Evolutionary conservation across 768 basidiomycete species (phyloP), one percentile per base, ranked within the genome.

Genomic region (Pilatotrama ljubarskyi): DNA sequence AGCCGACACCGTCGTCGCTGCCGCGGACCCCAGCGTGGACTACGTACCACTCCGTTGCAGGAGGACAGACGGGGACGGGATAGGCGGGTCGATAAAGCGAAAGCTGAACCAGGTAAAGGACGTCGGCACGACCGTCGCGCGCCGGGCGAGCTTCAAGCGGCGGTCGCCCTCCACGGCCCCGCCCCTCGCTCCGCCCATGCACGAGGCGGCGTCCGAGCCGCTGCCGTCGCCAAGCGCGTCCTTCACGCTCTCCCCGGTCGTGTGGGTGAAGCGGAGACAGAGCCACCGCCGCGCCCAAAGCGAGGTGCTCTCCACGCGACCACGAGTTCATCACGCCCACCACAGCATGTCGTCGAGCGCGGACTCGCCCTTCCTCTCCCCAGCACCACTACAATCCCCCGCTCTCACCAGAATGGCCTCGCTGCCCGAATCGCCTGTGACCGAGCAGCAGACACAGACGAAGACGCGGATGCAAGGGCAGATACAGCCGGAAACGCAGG

Each of bases 271-370:
- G 44, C 54, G 58, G 43, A 38, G 55, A 35, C 56, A 32, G 55
- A 61, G 63, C 49, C 63, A 67, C 52, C 59, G 62, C 52, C 63
- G 63, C 40, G 64, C 66, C 32, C 61, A 63, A 24, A 64, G 63
- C 38, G 66, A 67, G 42, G 46, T 48, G 24, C 50, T 60, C 40
- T 40, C 58, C 51, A 61, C 61, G 63, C 58, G 66, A 26, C 61
- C 66, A 37, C 38, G 51, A 29, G 57, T 62, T 4, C 25, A 53
- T 40, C 58, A 61, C 53, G 58, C 26, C 32, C 26, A 49, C 50
- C 18, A 37, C 47, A 42, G 20, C 42, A 18, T 17, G 26, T 47
- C 52, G 2, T 29, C 36, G 15, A 22, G 38, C 55, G 55, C 55
- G 26, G 38, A 57, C 40, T 20, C 56, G 10, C 32, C 55, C 24